Base-by-base conservation (phyloP, 2,329 filamentous ascomycete genomes). In the Lachnellula hyalina region DNA sequence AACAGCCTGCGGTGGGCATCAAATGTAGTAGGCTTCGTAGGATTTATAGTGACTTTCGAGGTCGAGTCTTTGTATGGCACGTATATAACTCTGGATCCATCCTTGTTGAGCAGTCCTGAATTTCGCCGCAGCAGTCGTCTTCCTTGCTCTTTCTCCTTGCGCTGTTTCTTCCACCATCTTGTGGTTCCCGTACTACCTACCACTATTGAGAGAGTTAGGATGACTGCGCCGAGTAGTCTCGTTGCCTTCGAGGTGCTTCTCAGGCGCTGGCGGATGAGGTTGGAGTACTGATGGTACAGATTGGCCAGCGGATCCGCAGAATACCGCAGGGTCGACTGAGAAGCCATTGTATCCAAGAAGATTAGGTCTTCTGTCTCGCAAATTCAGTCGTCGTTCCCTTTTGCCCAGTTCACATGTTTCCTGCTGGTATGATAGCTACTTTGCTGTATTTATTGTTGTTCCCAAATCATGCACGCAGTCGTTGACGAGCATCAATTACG, bases 1-100 rank as follows among this genome's bases (percentile, higher is more conserved):
- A 99, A 99, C 32, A 99, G 79, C 25, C 95, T 82, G 32, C 94
- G 83, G 73, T 99, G 94, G 5, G 94, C 95, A 77, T 99, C 93
- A 69, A 97, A 99, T 0, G 94, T 99, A 36, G 93, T 87, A 19
- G 85, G 83, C 69, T 96, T 96, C 28, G 92, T 99, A 5, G 88
- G 86, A 68, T 90, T 79, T 60, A 99, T 96, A 54, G 88, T 87
- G 47, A 99, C 93, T 71, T 95, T 96, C 62, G 91, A 88, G 2
- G 91, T 96, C 52, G 85, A 79, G 63, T 91, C 83, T 71, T 90
- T 90, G 72, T 96, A 94, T 2, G 93, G 92, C 28, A 99, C 94
- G 68, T 94, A 97, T 55, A 99, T 94, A 14, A 91, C 96, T 53
- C 94, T 82, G 48, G 90, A 93, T 49, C 94, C 94, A 77, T 97